These are phyloP conservation scores for Alternaria longipes DNA, from an alignment of 2,329 filamentous ascomycete species.

Conservation along the genomic window DNA sequence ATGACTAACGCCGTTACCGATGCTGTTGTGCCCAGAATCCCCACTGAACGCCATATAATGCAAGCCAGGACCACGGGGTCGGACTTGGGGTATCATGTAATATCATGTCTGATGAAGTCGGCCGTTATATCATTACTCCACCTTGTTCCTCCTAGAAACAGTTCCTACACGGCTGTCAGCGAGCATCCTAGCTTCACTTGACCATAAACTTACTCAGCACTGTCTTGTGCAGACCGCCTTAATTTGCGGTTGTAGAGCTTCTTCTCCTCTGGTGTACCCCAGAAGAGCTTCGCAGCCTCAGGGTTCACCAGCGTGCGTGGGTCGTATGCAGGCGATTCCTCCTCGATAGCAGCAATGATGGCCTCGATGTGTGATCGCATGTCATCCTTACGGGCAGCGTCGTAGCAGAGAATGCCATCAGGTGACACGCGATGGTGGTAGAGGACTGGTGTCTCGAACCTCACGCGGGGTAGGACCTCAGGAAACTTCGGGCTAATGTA, in stretches of 20 bases:
- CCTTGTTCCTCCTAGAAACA: constrained; percentile 29
- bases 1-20: constrained; percentile 12
- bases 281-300: constrained; percentile 85
- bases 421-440: constrained; percentile 81
- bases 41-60: constrained; percentile 35
- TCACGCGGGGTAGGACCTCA: constrained; percentile 84
- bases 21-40: constrained; percentile 24
- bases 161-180: constrained; percentile 24
- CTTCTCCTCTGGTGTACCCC: constrained; percentile 80
- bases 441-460: constrained; percentile 81
- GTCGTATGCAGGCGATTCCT: constrained; percentile 87
- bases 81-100: constrained; percentile 42
- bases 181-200: background rate
- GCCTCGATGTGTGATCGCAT: constrained; percentile 84
- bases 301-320: constrained; percentile 86
- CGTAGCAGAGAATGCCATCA: constrained; percentile 84
- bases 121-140: constrained; percentile 29
- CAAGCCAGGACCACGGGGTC: constrained; percentile 28
- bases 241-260: constrained; percentile 86
- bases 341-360: constrained; percentile 83
- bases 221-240: constrained; percentile 75
- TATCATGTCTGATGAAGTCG: constrained; percentile 31
- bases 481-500: constrained; percentile 86
- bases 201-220: constrained; percentile 53
- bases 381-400: constrained; percentile 73